Evolutionary conservation across 2,329 filamentous ascomycete species (phyloP).

Genomic region (Penicillium palitans): DNA sequence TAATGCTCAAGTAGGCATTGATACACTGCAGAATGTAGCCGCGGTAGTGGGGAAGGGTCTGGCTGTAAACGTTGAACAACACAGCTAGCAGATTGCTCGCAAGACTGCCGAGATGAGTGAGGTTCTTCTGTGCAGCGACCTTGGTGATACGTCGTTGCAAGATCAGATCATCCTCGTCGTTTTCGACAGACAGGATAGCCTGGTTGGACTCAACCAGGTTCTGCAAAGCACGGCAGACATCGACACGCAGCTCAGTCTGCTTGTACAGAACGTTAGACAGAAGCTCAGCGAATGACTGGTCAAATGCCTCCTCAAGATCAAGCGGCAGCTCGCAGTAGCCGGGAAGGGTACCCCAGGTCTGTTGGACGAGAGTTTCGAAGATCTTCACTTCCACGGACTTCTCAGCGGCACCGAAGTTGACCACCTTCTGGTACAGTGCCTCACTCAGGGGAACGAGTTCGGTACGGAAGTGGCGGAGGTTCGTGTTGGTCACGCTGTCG

Average conservation of each 20-base stretch:
- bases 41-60: constrained; percentile 88
- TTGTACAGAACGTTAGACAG: constrained; percentile 89
- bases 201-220: constrained; percentile 90
- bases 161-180: constrained; percentile 69
- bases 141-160: constrained; percentile 77
- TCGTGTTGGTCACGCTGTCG: constrained; percentile 86
- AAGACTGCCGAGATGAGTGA: constrained; percentile 76
- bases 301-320: constrained; percentile 74
- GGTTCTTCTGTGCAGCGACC: constrained; percentile 71
- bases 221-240: constrained; percentile 84
- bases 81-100: constrained; percentile 89
- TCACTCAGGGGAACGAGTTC: constrained; percentile 90
- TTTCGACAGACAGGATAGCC: constrained; percentile 69
- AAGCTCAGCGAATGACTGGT: constrained; percentile 85
- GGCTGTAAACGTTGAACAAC: constrained; percentile 98
- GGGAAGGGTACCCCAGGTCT: constrained; percentile 90
- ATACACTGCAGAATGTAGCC: constrained; percentile 91
- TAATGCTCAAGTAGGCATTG: constrained; percentile 90
- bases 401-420: constrained; percentile 76
- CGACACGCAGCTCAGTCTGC: constrained; percentile 80
- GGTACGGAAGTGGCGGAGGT: constrained; percentile 76
- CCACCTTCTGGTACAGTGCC: constrained; percentile 80
- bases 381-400: constrained; percentile 98
- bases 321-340: constrained; percentile 93
- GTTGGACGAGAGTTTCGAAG: constrained; percentile 92